Conservation (phyloP, 352 stramenopile genomes). For the Globisporangium spinosum region DNA sequence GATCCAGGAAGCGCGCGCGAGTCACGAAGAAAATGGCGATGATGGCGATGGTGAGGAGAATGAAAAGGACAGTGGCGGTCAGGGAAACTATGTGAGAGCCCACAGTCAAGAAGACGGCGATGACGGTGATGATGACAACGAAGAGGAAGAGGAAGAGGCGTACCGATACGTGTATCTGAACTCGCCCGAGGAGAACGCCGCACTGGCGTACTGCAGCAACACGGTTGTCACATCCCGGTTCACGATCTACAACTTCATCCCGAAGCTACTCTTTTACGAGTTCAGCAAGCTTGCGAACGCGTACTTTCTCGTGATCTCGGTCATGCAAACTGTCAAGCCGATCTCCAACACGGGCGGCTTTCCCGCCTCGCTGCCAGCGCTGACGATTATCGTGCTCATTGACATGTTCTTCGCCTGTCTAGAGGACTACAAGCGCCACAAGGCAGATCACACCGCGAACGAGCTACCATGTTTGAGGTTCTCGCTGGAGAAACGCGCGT, state of each 20-base stretch:
- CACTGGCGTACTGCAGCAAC: conserved; percentile 66
- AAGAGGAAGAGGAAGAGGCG: conserved; percentile 38
- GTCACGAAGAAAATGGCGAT: neutral
- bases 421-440: conserved; percentile 90
- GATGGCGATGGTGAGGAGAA: neutral
- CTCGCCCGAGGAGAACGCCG: conserved; percentile 48
- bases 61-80: neutral
- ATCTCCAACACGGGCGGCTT: conserved; percentile 92
- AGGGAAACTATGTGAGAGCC: neutral
- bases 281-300: conserved; percentile 91
- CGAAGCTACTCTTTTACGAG: conserved; percentile 89
- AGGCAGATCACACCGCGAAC: conserved; percentile 86
- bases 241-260: conserved; percentile 89
- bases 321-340: conserved; percentile 88
- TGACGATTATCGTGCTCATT: conserved; percentile 92
- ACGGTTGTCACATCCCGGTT: conserved; percentile 89
- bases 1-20: conserved; percentile 18
- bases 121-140: conserved; percentile 11
- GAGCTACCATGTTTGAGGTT: conserved; percentile 60
- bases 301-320: conserved; percentile 92
- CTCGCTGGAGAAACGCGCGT: conserved; percentile 29
- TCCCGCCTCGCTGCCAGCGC: conserved; percentile 83
- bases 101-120: neutral
- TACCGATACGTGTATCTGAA: conserved; percentile 80
- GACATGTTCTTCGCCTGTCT: conserved; percentile 91